Base-by-base conservation (phyloP, 805 yeast genomes). In the Yamadazyma phyllophila region DNA sequence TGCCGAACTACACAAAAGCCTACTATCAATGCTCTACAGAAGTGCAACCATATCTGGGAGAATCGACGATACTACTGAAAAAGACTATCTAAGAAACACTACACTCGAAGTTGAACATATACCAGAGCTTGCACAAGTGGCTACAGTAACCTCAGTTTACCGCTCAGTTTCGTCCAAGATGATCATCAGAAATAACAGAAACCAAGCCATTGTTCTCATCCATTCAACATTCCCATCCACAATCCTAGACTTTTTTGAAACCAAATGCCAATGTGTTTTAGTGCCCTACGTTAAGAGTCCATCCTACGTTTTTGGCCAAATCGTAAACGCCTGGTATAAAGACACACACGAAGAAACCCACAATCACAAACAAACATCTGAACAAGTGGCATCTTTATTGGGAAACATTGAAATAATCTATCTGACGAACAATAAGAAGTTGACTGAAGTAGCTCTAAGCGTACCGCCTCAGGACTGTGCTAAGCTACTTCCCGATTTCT, bases 381-480 rank as follows among this genome's bases (percentile, higher is more conserved):
- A 20, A 12, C 15, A 14, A 13, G 27, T 34, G 4, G 41, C 36
- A 9, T 3, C 33, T 6, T 24, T n/a, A 9, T 26, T 51, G 15
- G 51, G 54, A 26, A 46, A 51, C 29, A 26, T 44, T 12, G 54
- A 51, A 32, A 16, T 51, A 15, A 32, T 36, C 2, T 51, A 48
- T 26, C 7, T 14, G 3, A 34, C 43, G 12, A 15, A 26, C 11
- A 44, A 54, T 33, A 51, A 43, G 16, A 52, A 54, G 30, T 45
- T 65, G 26, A 48, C 54, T 17, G 49, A 60, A 36, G 58, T 64
- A 2, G 46, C 55, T 1, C 44, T 65, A 6, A 57, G 53, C 15
- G 53, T 65, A 6, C 62, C 63, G 1, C 44, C 46, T 4, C 39
- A 27, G 4, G 69, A 65, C 38, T 20, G 56, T 7, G 34, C 12